Conservation (phyloP, 2,329 filamentous ascomycete species). For the Paracoccidioides brasiliensis region DNA sequence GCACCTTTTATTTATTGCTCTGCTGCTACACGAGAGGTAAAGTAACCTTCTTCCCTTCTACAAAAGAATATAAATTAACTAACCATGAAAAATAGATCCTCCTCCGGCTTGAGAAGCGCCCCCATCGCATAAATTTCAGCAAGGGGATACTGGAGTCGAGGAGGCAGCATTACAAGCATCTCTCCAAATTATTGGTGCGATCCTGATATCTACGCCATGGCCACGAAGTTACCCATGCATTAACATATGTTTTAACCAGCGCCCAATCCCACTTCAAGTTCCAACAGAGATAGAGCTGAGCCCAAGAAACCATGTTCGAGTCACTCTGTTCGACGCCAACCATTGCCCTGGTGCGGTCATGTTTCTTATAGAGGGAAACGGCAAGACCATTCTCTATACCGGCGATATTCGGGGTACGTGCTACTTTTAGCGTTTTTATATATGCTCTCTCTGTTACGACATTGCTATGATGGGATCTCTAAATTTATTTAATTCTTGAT, state of each 20-base stretch:
- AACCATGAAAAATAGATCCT: constrained; percentile 41
- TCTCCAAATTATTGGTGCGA: constrained; percentile 52
- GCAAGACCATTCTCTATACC: constrained; percentile 69
- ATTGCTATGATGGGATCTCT: background rate
- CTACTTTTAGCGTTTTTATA: background rate
- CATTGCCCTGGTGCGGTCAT: constrained; percentile 84
- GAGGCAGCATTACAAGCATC: constrained; percentile 62
- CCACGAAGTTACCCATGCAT: background rate
- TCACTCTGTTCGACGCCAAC: constrained; percentile 82
- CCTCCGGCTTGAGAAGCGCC: constrained; percentile 63
- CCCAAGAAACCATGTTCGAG: constrained; percentile 55
- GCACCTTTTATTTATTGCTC: constrained; percentile 88
- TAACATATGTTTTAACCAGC: constrained; percentile 31
- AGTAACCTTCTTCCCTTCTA: background rate
- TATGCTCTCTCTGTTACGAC: background rate
- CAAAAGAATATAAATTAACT: background rate
- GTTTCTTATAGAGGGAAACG: constrained; percentile 71
- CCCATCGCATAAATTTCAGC: constrained; percentile 68
- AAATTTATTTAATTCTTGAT: background rate
- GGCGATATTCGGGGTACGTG: constrained; percentile 60
- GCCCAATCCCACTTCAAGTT: constrained; percentile 69
- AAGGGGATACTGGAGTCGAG: constrained; percentile 63
- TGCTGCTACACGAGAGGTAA: constrained; percentile 58
- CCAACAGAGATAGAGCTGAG: constrained; percentile 63
- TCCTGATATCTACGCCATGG: background rate